These are phyloP conservation scores for Alternaria angustiovoidea DNA, from an alignment of 2,329 filamentous ascomycete genomes.

Conservation along the genomic window DNA sequence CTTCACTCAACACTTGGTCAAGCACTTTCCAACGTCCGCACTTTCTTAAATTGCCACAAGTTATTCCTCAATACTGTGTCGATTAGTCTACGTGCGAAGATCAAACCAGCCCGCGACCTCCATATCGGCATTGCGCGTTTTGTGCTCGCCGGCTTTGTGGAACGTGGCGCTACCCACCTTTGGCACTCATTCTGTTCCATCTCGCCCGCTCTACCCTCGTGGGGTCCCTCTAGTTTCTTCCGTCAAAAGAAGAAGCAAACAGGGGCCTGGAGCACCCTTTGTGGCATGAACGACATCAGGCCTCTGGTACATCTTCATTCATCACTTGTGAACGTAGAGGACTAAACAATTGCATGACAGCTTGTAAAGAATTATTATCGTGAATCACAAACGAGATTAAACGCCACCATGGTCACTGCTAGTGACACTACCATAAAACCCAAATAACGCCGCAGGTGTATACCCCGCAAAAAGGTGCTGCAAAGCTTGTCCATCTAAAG, in stretches of 20 bases:
- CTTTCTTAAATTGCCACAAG: slow-evolving; percentile 97
- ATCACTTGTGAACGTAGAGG: not conserved
- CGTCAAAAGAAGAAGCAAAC: not conserved
- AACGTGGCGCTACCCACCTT: slow-evolving; percentile 39
- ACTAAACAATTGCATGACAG: not conserved
- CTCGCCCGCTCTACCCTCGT: slow-evolving; percentile 26
- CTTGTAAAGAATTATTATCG: slow-evolving; percentile 1
- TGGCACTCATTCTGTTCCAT: slow-evolving; percentile 30
- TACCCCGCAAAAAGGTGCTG: slow-evolving; percentile 6
- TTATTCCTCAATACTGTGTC: slow-evolving; percentile 76
- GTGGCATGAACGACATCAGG: slow-evolving; percentile 35
- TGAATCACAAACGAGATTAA: not conserved
- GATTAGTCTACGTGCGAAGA: slow-evolving; percentile 98
- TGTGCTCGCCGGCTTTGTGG: slow-evolving; percentile 42
- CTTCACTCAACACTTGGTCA: not conserved
- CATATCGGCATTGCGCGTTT: slow-evolving; percentile 43
- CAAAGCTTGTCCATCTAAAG: slow-evolving; percentile 12
- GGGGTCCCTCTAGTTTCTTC: not conserved
- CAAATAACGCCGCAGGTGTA: slow-evolving; percentile 7
- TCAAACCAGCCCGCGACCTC: slow-evolving; percentile 50
- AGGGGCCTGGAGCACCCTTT: slow-evolving; percentile 21
- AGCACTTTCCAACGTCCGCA: slow-evolving; percentile 62
- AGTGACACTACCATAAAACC: not conserved
- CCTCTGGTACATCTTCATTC: slow-evolving; percentile 35
- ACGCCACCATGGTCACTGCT: not conserved